These are phyloP conservation scores for Exserohilum rostratum DNA, from an alignment of 2,329 filamentous ascomycete species.

Conservation along the genomic window DNA sequence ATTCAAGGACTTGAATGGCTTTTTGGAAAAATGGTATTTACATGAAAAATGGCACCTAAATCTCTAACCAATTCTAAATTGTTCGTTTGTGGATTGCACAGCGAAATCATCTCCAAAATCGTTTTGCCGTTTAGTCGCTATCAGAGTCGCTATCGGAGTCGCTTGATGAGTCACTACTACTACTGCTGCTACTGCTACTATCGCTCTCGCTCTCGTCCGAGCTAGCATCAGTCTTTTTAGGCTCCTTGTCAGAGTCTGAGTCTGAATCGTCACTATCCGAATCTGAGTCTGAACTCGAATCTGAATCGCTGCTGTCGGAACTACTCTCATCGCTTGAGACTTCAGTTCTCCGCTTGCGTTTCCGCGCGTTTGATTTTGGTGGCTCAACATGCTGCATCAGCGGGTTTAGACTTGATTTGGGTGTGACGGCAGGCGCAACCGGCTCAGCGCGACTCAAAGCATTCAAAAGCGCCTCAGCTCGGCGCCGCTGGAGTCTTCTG, in stretches of 20 bases:
- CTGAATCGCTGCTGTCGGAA: slow-evolving; percentile 37
- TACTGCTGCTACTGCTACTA: slow-evolving; percentile 20
- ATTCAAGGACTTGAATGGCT: background rate
- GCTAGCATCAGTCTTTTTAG: slow-evolving; percentile 13
- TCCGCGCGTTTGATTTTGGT: slow-evolving; percentile 22
- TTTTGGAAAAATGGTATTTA: background rate
- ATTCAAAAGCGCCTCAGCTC: slow-evolving; percentile 40
- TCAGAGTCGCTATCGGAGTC: slow-evolving; percentile 19
- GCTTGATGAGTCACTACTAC: slow-evolving; percentile 15
- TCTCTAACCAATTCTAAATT: background rate
- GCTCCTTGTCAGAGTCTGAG: slow-evolving; percentile 4
- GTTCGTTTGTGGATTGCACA: background rate
- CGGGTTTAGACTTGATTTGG: slow-evolving; percentile 23
- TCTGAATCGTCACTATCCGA: slow-evolving; percentile 13
- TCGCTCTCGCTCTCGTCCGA: slow-evolving; percentile 19
- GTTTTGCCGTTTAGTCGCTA: slow-evolving; percentile 12
- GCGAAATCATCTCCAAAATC: background rate
- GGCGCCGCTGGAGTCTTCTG: slow-evolving; percentile 41
- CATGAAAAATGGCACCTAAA: background rate
- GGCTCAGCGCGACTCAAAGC: slow-evolving; percentile 38
- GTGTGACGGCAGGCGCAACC: slow-evolving; percentile 20
- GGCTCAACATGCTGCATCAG: slow-evolving; percentile 21
- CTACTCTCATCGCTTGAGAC: slow-evolving; percentile 43
- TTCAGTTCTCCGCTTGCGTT: slow-evolving; percentile 38
- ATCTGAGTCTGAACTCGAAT: slow-evolving; percentile 25